Evolutionary conservation across 2,329 filamentous ascomycete species (phyloP), one percentile per base, ranked within the genome.

Genomic region (Colletotrichum sublineola): DNA sequence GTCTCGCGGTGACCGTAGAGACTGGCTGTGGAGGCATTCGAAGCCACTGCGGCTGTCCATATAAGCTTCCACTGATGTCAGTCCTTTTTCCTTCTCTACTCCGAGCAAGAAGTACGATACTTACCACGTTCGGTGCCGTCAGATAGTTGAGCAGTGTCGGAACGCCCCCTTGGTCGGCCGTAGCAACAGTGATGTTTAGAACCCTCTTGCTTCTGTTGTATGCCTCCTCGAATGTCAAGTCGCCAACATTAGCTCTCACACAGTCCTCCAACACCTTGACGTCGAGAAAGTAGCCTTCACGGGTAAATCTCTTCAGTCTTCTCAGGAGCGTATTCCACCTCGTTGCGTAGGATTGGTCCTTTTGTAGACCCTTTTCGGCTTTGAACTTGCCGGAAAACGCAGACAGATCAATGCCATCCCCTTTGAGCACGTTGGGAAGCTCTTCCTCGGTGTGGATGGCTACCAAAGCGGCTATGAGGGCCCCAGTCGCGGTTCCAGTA

Each of bases 171-270:
- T 91, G 90, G 7, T 90, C 90, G 31, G 90, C 91, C 1, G 93
- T 94, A 0, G 93, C 93, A 31, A 98, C 92, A 0, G 95, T 97
- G 75, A 98, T 98, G 79, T 98, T 98, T 76, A 98, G 84, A 4
- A 97, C 91, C 63, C 94, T 87, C 79, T 96, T 96, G 50, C 94
- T 97, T 73, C 91, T 90, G 63, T 91, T 89, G 78, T 95, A 97
- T 0, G 96, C 96, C 82, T 98, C 96, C 81, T 97, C 94, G 78
- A 98, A 98, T 0, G 95, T 98, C 74, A 97, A 80, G 77, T 97
- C 93, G 12, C 95, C 95, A 18, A 97, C 91, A 76, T 97, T 97
- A 18, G 92, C 90, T 69, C 92, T 89, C 18, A 98, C 92, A 76
- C 94, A 96, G 71, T 95, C 90, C 79, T 97, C 94, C 57, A 98